Conservation (phyloP, 208 protist species). For the Wallacemonas sp. region DNA sequence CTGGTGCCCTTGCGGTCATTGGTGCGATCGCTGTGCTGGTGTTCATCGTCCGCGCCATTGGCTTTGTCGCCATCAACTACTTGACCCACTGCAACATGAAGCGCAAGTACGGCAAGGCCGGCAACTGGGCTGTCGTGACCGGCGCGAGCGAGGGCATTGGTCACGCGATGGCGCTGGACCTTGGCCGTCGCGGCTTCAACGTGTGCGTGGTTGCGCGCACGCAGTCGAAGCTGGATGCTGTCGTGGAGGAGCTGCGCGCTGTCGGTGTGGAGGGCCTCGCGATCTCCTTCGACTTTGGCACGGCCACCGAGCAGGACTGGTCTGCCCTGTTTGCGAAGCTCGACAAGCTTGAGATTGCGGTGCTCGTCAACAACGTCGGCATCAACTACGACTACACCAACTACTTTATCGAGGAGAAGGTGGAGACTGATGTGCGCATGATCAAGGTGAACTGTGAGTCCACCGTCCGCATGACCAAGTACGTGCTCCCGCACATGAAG, state of each 20-base stretch:
- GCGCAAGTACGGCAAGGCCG: slow-evolving; percentile 67
- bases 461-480: slow-evolving; percentile 86
- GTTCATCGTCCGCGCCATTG: slow-evolving; percentile 38
- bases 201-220: slow-evolving; percentile 91
- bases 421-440: slow-evolving; percentile 63
- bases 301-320: slow-evolving; percentile 59
- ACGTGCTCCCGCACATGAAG: slow-evolving; percentile 77
- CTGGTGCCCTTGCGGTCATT: slow-evolving; percentile 22
- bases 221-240: slow-evolving; percentile 82
- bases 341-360: slow-evolving; percentile 48
- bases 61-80: slow-evolving; percentile 59
- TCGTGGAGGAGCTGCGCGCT: slow-evolving; percentile 68
- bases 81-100: slow-evolving; percentile 62
- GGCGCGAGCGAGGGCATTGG: slow-evolving; percentile 96
- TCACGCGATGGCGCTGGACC: slow-evolving; percentile 86
- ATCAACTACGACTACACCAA: slow-evolving; percentile 92
- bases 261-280: slow-evolving; percentile 71
- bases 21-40: slow-evolving; percentile 40
- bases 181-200: slow-evolving; percentile 91
- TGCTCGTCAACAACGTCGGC: slow-evolving; percentile 94
- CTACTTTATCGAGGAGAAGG: slow-evolving; percentile 85
- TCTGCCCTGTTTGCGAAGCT: slow-evolving; percentile 55
- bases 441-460: slow-evolving; percentile 91
- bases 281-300: slow-evolving; percentile 87
- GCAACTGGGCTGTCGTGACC: slow-evolving; percentile 93